phyloP scores from a whole-genome alignment of 371 early-diverging fungal genomes.

The Mortierella sp. region DNA sequence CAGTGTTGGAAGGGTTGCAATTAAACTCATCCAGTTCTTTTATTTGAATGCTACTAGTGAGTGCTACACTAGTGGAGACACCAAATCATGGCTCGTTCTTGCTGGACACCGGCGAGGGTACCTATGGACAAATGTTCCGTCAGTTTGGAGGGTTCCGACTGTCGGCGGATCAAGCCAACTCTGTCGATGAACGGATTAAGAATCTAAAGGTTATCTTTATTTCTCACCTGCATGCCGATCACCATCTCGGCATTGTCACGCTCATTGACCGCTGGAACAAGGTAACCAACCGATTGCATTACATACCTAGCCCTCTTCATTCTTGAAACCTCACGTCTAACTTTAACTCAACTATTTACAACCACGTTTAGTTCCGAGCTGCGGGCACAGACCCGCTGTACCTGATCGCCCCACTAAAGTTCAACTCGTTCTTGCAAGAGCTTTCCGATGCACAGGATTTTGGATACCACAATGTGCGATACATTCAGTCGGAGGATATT shows the following conservation, averaged over 20 bases:
- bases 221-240: conserved; percentile 99
- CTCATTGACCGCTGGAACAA: conserved; percentile 76
- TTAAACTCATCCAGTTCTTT: not conserved
- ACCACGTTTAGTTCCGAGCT: conserved; percentile 20
- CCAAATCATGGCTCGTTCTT: conserved; percentile 78
- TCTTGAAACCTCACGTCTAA: not conserved
- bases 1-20: not conserved
- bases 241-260: conserved; percentile 93
- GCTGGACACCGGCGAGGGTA: conserved; percentile 99
- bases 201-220: conserved; percentile 87
- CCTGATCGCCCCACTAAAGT: conserved; percentile 77
- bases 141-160: conserved; percentile 69
- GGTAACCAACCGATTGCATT: conserved; percentile 49
- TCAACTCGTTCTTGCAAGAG: conserved; percentile 78
- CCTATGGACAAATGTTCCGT: conserved; percentile 91
- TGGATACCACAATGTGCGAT: conserved; percentile 61
- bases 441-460: conserved; percentile 75
- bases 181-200: conserved; percentile 61
- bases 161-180: conserved; percentile 31
- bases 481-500: conserved; percentile 67
- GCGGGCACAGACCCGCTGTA: conserved; percentile 54
- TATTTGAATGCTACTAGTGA: conserved; percentile 68
- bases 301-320: not conserved
- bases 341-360: not conserved
- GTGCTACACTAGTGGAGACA: conserved; percentile 82